These are phyloP conservation scores for Hippophae rhamnoides DNA, from an alignment of 306 rosid species.

Conservation along the genomic window DNA sequence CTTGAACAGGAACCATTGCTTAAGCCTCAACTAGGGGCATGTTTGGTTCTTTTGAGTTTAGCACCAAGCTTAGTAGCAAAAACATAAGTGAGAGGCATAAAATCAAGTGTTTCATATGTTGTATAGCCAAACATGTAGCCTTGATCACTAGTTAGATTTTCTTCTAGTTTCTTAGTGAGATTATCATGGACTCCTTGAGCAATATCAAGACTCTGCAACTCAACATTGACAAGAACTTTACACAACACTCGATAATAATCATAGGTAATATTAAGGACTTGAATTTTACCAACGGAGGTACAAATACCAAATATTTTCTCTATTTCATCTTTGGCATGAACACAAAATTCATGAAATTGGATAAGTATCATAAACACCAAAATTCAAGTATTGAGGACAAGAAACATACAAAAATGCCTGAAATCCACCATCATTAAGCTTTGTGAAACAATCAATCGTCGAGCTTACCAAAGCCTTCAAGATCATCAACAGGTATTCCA, in stretches of 20 bases:
- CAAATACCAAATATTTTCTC: too few species aligned
- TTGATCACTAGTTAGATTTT: constrained; percentile 74
- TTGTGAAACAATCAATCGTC: too few species aligned
- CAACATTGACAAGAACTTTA: constrained; percentile 71
- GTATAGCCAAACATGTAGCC: constrained; percentile 87
- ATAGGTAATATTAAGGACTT: constrained; percentile 24
- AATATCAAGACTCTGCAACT: constrained; percentile 72
- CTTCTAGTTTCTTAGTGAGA: constrained; percentile 63
- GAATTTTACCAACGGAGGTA: too few species aligned
- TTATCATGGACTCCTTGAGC: constrained; percentile 78
- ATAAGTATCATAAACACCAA: too few species aligned
- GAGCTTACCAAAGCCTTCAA: too few species aligned
- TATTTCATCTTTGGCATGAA: too few species aligned
- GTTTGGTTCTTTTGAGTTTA: constrained; percentile 63
- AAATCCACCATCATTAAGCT: too few species aligned
- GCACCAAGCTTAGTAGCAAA: constrained; percentile 77
- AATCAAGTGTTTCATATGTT: constrained; percentile 63
- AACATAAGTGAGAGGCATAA: constrained; percentile 73
- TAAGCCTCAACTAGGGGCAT: constrained; percentile 70
- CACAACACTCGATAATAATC: constrained; percentile 46
- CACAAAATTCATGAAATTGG: too few species aligned
- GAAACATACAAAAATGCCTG: too few species aligned
- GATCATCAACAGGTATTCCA: too few species aligned
- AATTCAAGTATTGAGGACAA: too few species aligned
- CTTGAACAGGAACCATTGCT: constrained; percentile 73